Conservation (phyloP, 345 rosid genomes). For the Durio zibethinus region DNA sequence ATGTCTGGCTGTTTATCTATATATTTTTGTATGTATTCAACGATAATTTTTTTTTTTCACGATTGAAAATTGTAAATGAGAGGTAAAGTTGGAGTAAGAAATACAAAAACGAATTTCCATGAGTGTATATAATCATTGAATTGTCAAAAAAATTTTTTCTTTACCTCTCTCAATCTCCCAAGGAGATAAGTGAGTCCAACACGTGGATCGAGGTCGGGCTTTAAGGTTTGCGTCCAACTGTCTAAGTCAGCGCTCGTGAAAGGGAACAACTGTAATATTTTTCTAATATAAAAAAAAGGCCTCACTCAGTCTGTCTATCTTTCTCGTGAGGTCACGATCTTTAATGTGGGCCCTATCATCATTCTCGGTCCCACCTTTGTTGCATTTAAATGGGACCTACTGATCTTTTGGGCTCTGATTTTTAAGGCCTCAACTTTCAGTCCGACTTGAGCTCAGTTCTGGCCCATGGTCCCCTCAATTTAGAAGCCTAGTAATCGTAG, state of each 20-base stretch:
- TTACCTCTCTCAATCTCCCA: no score
- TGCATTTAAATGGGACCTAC: not conserved
- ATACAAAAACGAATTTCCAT: no score
- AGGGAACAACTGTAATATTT: not conserved
- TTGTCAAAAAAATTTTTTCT: no score
- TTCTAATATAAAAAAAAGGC: not conserved
- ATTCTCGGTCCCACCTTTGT: not conserved
- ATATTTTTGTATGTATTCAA: no score
- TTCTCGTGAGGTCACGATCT: slow-evolving; percentile 29
- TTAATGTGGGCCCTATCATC: slow-evolving; percentile 1
- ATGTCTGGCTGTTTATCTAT: no score
- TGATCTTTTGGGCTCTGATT: slow-evolving; percentile 3
- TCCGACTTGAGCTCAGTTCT: not conserved
- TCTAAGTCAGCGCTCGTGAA: slow-evolving; percentile 20
- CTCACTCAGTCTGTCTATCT: slow-evolving; percentile 15
- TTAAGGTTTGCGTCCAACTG: not conserved
- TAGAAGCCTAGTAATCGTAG: not conserved
- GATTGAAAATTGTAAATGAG: not conserved
- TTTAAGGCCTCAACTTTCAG: not conserved
- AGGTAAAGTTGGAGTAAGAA: no score
- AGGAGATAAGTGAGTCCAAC: slow-evolving; percentile 12
- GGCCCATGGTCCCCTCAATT: not conserved
- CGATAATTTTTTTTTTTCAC: no score
- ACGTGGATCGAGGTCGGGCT: slow-evolving; percentile 24
- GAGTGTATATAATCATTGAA: no score